phyloP scores from a whole-genome alignment of 371 early-diverging fungal genomes.

The Rhizopus sp. region DNA sequence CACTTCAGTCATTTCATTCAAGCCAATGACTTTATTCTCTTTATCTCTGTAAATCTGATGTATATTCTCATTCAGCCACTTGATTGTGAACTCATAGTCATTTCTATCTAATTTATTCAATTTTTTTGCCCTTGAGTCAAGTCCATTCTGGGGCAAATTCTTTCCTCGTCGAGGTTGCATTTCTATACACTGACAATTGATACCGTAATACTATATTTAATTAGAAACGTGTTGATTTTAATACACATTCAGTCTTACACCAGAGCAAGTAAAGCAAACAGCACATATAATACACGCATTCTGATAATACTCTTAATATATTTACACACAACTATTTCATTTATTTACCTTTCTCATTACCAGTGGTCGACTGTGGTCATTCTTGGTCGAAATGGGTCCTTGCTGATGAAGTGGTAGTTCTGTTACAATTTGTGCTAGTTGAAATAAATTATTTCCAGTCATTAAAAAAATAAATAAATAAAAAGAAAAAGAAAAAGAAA shows the following conservation, averaged over 20 bases:
- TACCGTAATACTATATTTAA: slow-evolving; percentile 29
- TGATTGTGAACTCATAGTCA: slow-evolving; percentile 34
- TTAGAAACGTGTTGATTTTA: neutral
- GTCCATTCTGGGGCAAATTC: slow-evolving; percentile 31
- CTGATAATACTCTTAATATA: slow-evolving; percentile 6
- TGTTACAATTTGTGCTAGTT: slow-evolving; percentile 24
- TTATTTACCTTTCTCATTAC: neutral
- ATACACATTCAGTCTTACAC: slow-evolving; percentile 11
- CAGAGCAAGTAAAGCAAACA: slow-evolving; percentile 32
- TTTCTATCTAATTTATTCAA: slow-evolving; percentile 22
- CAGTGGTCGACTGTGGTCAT: neutral
- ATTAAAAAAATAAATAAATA: slow-evolving; percentile 7
- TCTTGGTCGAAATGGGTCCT: neutral
- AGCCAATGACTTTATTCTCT: slow-evolving; percentile 14
- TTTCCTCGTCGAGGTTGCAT: slow-evolving; percentile 38
- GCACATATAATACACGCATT: slow-evolving; percentile 31
- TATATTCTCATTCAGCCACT: slow-evolving; percentile 33
- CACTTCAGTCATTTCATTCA: slow-evolving; percentile 27
- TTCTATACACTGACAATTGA: slow-evolving; percentile 28
- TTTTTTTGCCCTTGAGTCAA: slow-evolving; percentile 41
- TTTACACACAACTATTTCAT: slow-evolving; percentile 11
- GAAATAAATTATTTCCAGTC: slow-evolving; percentile 28
- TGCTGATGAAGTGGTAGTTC: slow-evolving; percentile 20
- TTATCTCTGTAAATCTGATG: slow-evolving; percentile 27
- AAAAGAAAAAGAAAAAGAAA: slow-evolving; percentile 3